Evolutionary conservation across 768 basidiomycete genomes (phyloP).

Genomic region (Neoboletus subvelutipes): DNA sequence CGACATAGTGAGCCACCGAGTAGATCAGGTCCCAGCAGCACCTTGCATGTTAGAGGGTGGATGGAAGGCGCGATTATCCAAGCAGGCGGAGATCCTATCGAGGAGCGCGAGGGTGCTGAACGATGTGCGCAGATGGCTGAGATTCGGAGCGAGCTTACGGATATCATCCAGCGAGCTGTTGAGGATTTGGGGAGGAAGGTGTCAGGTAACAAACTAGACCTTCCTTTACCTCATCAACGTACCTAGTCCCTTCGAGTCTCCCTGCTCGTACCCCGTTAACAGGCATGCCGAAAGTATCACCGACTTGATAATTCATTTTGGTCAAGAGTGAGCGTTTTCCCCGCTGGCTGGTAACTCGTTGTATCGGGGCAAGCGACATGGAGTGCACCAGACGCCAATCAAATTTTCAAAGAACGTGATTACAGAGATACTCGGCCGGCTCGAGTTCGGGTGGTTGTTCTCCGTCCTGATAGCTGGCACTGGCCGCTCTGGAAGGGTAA

Average conservation of each 20-base stretch:
- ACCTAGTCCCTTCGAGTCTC: not conserved
- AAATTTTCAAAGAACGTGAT: not conserved
- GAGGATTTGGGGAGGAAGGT: conserved; percentile 52
- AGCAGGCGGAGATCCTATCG: conserved; percentile 5
- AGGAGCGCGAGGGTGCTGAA: conserved; percentile 5
- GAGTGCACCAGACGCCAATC: not conserved
- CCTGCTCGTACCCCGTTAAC: not conserved
- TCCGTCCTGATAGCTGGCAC: not conserved
- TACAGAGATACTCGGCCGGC: not conserved
- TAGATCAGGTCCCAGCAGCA: not conserved
- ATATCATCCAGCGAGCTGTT: conserved; percentile 51
- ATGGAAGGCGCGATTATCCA: conserved; percentile 5
- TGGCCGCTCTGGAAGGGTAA: not conserved
- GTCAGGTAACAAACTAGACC: conserved; percentile 39
- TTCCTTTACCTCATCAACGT: not conserved
- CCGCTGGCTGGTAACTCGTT: not conserved
- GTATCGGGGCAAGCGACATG: not conserved
- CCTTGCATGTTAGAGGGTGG: conserved; percentile 11
- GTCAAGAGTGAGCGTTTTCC: not conserved
- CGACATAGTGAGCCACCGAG: not conserved
- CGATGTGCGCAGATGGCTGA: conserved; percentile 31
- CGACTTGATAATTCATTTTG: not conserved
- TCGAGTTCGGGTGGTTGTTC: not conserved
- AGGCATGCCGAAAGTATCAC: not conserved
- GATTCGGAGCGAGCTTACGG: conserved; percentile 55